These are phyloP conservation scores for Pueraria montana DNA, from an alignment of 306 rosid species.

Conservation along the genomic window DNA sequence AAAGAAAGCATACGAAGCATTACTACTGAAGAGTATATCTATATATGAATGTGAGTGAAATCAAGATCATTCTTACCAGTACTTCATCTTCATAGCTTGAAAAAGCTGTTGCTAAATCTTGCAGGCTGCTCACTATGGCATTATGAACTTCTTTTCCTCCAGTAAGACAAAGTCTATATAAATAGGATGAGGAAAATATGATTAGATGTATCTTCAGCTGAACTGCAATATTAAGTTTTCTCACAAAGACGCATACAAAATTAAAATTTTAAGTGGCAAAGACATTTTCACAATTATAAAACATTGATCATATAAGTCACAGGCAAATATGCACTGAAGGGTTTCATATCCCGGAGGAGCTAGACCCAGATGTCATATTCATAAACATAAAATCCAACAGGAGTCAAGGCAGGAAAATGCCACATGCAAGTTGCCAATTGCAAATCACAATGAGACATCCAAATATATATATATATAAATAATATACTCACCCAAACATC, in stretches of 20 bases:
- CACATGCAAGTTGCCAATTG: slow-evolving; percentile 34
- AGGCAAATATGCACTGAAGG: slow-evolving; percentile 16
- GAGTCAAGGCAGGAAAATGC: slow-evolving; percentile 36
- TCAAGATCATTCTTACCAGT: slow-evolving; percentile 65
- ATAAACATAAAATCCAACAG: slow-evolving; percentile 30
- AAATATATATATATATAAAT: slow-evolving; percentile 19
- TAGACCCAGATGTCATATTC: slow-evolving; percentile 27
- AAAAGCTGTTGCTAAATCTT: slow-evolving; percentile 87
- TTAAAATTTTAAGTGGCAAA: slow-evolving; percentile 17
- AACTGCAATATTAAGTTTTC: slow-evolving; percentile 29
- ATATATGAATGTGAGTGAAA: background rate
- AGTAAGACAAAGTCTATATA: slow-evolving; percentile 83
- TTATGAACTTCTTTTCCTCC: slow-evolving; percentile 96
- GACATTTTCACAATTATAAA: slow-evolving; percentile 16
- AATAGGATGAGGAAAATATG: slow-evolving; percentile 18
- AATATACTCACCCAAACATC: slow-evolving; percentile 88
- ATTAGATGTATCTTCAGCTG: slow-evolving; percentile 1
- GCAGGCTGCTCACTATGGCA: slow-evolving; percentile 96
- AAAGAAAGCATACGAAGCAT: background rate
- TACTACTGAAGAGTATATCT: slow-evolving; percentile 14
- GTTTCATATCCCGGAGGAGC: slow-evolving; percentile 25
- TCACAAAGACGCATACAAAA: slow-evolving; percentile 32
- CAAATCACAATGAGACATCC: slow-evolving; percentile 36
- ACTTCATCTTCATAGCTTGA: slow-evolving; percentile 95
- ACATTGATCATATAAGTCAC: slow-evolving; percentile 2